A percentile compares a stretch with the other conserved stretches of the same genome.
Conservation (phyloP, 768 basidiomycete species). For the Mycena filopes region DNA sequence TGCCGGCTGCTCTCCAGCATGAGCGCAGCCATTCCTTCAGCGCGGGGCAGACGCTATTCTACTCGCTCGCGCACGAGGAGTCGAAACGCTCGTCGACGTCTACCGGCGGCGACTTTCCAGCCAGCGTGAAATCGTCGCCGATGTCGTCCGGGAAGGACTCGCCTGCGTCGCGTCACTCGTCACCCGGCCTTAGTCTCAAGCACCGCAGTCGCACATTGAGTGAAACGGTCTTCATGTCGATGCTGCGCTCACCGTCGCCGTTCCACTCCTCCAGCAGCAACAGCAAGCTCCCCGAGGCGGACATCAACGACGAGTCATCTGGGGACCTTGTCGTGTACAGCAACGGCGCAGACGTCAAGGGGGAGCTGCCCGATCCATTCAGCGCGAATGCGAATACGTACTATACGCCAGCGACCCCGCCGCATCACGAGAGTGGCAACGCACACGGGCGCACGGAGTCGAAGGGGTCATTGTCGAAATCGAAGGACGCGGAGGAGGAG, state of each 20-base stretch:
- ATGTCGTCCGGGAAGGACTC: slow-evolving; percentile 38
- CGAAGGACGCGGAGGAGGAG: slow-evolving; percentile 59
- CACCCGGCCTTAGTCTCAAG: slow-evolving; percentile 41
- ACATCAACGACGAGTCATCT: slow-evolving; percentile 70
- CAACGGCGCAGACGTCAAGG: slow-evolving; percentile 24
- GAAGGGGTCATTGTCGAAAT: slow-evolving; percentile 48
- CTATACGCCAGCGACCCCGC: slow-evolving; percentile 78
- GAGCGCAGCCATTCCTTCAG: slow-evolving; percentile 78
- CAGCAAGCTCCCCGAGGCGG: slow-evolving; percentile 63
- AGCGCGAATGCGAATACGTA: slow-evolving; percentile 78
- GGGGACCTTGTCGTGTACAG: slow-evolving; percentile 60
- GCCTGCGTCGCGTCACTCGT: slow-evolving; percentile 39
- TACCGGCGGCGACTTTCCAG: slow-evolving; percentile 22
- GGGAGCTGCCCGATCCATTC: slow-evolving; percentile 75
- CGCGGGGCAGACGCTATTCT: slow-evolving; percentile 72
- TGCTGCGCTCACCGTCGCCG: slow-evolving; percentile 54
- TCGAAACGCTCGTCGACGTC: slow-evolving; percentile 36
- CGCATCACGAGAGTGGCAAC: slow-evolving; percentile 37
- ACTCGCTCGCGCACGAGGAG: slow-evolving; percentile 53
- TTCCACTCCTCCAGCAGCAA: slow-evolving; percentile 37
- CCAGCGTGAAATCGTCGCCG: slow-evolving; percentile 43
- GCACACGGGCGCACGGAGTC: slow-evolving; percentile 69
- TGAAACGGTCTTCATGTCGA: slow-evolving; percentile 71
- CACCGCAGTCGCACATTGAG: slow-evolving; percentile 66
- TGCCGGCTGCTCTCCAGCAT: slow-evolving; percentile 48